Evolutionary conservation across 352 stramenopile genomes (phyloP).

Genomic region (Bremia lactucae): DNA sequence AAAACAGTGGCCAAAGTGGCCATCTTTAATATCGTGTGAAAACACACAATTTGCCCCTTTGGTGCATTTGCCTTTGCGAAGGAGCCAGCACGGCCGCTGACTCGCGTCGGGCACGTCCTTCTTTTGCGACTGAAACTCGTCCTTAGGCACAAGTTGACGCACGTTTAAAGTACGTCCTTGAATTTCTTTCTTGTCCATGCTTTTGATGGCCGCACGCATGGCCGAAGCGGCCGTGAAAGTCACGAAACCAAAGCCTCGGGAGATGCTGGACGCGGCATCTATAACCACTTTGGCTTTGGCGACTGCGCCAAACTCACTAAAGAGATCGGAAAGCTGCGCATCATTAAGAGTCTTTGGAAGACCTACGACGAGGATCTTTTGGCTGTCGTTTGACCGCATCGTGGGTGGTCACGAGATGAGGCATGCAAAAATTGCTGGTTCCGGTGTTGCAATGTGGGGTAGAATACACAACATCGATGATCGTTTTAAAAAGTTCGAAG

Average conservation of each 20-base stretch:
- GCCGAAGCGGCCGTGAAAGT: constrained; percentile 61
- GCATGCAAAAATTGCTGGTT: too few species aligned
- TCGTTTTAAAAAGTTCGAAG: too few species aligned
- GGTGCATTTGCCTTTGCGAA: constrained; percentile 72
- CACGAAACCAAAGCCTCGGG: constrained; percentile 74
- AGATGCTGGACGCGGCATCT: constrained; percentile 44
- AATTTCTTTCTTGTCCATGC: constrained; percentile 66
- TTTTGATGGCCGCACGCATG: constrained; percentile 62
- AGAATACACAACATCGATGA: too few species aligned
- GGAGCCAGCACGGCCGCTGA: constrained; percentile 51
- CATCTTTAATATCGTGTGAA: constrained; percentile 62
- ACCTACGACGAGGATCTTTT: constrained; percentile 80
- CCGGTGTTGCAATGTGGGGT: too few species aligned
- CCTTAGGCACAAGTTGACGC: constrained; percentile 59
- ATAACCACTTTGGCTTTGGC: constrained; percentile 67
- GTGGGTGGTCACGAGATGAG: too few species aligned
- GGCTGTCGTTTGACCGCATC: constrained; percentile 68
- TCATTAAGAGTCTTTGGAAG: constrained; percentile 72
- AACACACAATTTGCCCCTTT: constrained; percentile 61
- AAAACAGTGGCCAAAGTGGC: constrained; percentile 71
- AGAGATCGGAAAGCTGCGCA: constrained; percentile 53
- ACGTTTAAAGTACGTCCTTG: constrained; percentile 68
- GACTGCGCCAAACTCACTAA: constrained; percentile 57
- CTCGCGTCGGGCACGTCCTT: constrained; percentile 25
- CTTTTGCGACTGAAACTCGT: constrained; percentile 47